These are phyloP conservation scores for Kwoniella shandongensis DNA, from an alignment of 768 basidiomycete genomes.

Conservation along the genomic window DNA sequence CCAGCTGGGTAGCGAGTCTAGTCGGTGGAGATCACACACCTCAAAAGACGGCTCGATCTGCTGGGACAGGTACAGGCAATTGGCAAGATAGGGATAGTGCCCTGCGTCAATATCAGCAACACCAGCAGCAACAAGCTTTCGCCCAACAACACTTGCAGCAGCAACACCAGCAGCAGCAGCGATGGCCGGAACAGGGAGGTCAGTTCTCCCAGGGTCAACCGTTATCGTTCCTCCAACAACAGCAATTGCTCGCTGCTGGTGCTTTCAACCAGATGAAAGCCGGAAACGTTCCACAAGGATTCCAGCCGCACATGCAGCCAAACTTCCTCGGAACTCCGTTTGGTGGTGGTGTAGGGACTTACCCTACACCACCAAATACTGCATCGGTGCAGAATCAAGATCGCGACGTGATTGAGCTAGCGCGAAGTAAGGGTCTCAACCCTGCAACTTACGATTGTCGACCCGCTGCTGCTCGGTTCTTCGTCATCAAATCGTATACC, in stretches of 20 bases:
- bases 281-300: not conserved
- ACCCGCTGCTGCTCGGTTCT: slow-evolving; percentile 72
- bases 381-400: slow-evolving; percentile 31
- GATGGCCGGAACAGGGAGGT: not conserved
- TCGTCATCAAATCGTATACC: slow-evolving; percentile 98
- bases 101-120: slow-evolving; percentile 19
- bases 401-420: slow-evolving; percentile 42
- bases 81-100: slow-evolving; percentile 23
- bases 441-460: slow-evolving; percentile 48
- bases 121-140: not conserved
- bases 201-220: not conserved
- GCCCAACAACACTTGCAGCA: slow-evolving; percentile 12
- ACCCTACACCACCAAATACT: slow-evolving; percentile 18
- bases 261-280: slow-evolving; percentile 6
- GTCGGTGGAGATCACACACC: slow-evolving; percentile 36
- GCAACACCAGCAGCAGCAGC: slow-evolving; percentile 7
- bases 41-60: slow-evolving; percentile 15
- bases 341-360: slow-evolving; percentile 10
- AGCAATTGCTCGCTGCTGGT: slow-evolving; percentile 20
- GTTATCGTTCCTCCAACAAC: slow-evolving; percentile 17
- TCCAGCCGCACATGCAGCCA: slow-evolving; percentile 8
- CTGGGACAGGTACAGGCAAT: slow-evolving; percentile 1
- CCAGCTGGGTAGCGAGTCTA: slow-evolving; percentile 45
- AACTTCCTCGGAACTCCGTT: slow-evolving; percentile 17
- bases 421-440: slow-evolving; percentile 46